Base-by-base conservation (phyloP, 2,329 filamentous ascomycete genomes). In the Cladosporium sp. region DNA sequence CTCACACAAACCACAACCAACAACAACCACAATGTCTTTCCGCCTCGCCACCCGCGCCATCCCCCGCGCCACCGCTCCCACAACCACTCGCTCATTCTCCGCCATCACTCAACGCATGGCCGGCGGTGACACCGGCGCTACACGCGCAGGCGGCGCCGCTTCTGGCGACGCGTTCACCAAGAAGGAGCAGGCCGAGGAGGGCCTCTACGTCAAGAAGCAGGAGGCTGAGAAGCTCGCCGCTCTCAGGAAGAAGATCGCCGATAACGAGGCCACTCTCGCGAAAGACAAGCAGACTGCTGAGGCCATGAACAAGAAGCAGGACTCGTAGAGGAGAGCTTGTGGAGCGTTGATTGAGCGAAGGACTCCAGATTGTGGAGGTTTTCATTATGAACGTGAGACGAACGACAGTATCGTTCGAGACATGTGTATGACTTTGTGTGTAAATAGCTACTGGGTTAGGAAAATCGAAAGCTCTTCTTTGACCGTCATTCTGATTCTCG, bases 121-220 rank as follows among this genome's bases (percentile, higher is more conserved):
- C 51, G 74, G 60, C 49, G 78, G 78, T 37, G 75, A 78, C 59
- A 74, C 78, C 59, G 77, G 73, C 49, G 55, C 69, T 20, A 71
- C 75, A 17, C 71, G 78, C 62, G 65, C 75, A 14, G 74, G 72
- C 36, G 78, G 78, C 43, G 56, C 64, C 37, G 72, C 72, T 7
- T 64, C 67, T 66, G 96, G 93, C 68, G 93, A 99, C 73, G 86
- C 90, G 59, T 99, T 97, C 84, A 90, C 88, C 79, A 88, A 88
- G 79, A 91, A 94, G 69, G 94, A 99, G 79, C 84, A 88, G 73
- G 93, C 93, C 66, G 83, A 80, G 73, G 94, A 97, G 80, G 88
- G 92, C 75, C 84, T 85, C 68, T 90, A 89, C 78, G 92, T 99
- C 78, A 85, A 86, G 70, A 81, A 89, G 80, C 89, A 92, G 73